These are phyloP conservation scores for Lepraria neglecta DNA, from an alignment of 495 filamentous ascomycete genomes.

Conservation along the genomic window DNA sequence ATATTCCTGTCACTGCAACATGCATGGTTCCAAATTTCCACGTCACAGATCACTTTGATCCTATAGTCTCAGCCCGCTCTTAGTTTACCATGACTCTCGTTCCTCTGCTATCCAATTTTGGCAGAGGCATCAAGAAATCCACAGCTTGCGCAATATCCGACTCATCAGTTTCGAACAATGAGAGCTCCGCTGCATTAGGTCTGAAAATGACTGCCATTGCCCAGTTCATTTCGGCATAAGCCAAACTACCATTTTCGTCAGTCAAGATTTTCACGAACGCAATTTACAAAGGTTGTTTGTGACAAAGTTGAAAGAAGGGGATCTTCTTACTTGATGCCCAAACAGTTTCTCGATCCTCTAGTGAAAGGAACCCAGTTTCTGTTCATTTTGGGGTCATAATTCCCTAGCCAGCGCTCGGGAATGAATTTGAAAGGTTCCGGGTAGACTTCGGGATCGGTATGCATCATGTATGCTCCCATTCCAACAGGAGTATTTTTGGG, in stretches of 20 bases:
- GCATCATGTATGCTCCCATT: not conserved
- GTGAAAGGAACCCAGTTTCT: not conserved
- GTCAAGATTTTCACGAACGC: not conserved
- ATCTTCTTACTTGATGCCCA: not conserved
- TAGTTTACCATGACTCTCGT: not conserved
- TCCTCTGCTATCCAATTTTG: not conserved
- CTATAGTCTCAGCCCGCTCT: too few species aligned
- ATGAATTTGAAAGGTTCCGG: not conserved
- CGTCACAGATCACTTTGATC: too few species aligned
- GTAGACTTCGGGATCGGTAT: not conserved
- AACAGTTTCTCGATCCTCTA: not conserved
- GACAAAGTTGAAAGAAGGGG: too few species aligned
- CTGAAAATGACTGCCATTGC: not conserved
- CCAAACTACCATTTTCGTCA: not conserved
- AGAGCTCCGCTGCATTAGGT: not conserved
- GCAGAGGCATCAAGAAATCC: not conserved
- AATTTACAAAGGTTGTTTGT: not conserved
- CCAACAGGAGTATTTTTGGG: not conserved
- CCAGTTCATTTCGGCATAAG: not conserved
- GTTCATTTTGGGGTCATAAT: not conserved
- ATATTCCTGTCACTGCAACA: too few species aligned
- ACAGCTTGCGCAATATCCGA: not conserved
- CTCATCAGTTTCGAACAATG: not conserved
- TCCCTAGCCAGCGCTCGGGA: not conserved
- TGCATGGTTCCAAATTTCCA: too few species aligned